Evolutionary conservation across 2,329 filamentous ascomycete species (phyloP), one percentile per base, ranked within the genome.

Genomic region (Pseudogymnoascus sp.): DNA sequence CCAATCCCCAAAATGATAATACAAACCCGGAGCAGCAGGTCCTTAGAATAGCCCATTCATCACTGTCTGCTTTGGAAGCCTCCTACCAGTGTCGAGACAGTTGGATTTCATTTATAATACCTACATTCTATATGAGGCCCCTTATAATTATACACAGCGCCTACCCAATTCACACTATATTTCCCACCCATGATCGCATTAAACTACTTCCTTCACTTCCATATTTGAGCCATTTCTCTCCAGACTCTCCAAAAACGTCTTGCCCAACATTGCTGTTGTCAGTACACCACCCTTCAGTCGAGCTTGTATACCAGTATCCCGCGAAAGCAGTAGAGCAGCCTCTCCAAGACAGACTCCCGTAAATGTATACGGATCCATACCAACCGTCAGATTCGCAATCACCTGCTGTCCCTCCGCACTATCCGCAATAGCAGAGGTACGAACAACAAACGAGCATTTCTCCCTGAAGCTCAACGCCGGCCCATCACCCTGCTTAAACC

Each of bases 401-500:
- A 50, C 44, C 44, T n/a, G 21, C 5, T 28, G 44, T 12, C 44
- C 21, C 44, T 50, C 8, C 6, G 21, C 6, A 50, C 6, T 50
- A n/a, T 50, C 44, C 6, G 44, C 21, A 25, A n/a, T 14, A n/a
- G 21, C 44, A 50, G 23, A 25, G 1, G 44, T 50, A 2, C 44
- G 44, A n/a, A 25, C 21, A 8, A 50, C 44, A 5, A 50, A 50
- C 11, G 21, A n/a, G 21, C 23, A 25, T 25, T 50, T 50, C 44
- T 50, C 7, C 12, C 44, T 5, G 12, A 25, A 50, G 44, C 21
- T 25, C 12, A 50, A 50, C 1, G 12, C 5, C 3, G 80, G 77
- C 1, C 85, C 85, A 60, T 84, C 73, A 10, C 85, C 85, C 0
- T 84, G 84, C 67, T 82, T 76, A 63, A 74, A 77, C 4, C 83